Evolutionary conservation across 768 basidiomycete genomes (phyloP), one percentile per base, ranked within the genome.

Genomic region (Tephrocybe sp.): DNA sequence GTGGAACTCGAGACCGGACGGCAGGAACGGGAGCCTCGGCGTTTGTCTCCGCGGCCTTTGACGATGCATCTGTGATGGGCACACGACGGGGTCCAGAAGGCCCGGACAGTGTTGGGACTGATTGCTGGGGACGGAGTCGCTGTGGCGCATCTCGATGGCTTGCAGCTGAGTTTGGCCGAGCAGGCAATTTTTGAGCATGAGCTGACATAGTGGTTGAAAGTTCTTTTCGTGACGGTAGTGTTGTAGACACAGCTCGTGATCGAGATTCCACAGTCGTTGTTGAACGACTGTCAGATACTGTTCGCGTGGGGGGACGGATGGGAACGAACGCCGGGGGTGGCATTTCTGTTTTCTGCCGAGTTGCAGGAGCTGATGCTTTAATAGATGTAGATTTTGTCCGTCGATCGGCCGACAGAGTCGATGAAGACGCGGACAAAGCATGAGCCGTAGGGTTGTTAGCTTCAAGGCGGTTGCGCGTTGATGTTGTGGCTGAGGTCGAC

Each of bases 271-370:
- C 26, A 24, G 49, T 30, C 41, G 63, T 52, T 14, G 57, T 57
- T 33, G 62, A 55, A 23, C 53, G 58, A 34, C 51, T 48, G 10
- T 49, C 46, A 7, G 52, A 41, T 20, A 49, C 17, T 2, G 46
- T 36, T 20, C 57, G 48, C 3, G 57, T 38, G n/a, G 63, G 56
- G 8, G 62, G 62, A 30, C 68, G 60, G 9, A 66, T 53, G 18
- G 69, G 70, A 26, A 66, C 53, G 50, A 60, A 65, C 1, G 63
- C 64, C 1, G 66, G 63, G 3, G 67, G 60, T 4, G 62, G 56
- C 61, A 66, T 66, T 14, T 55, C 53, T 37, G 45, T 53, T 45
- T 60, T 62, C 30, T 63, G 64, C 33, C 63, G 59, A 30, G 51
- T 17, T 11, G 18, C 37, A 12, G 38, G 20, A 14, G 26, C 11